Percentiles rank a stretch among this genome's conserved stretches.
phyloP scores from a whole-genome alignment of 805 yeast species.

The Ogataea wickerhamii region DNA sequence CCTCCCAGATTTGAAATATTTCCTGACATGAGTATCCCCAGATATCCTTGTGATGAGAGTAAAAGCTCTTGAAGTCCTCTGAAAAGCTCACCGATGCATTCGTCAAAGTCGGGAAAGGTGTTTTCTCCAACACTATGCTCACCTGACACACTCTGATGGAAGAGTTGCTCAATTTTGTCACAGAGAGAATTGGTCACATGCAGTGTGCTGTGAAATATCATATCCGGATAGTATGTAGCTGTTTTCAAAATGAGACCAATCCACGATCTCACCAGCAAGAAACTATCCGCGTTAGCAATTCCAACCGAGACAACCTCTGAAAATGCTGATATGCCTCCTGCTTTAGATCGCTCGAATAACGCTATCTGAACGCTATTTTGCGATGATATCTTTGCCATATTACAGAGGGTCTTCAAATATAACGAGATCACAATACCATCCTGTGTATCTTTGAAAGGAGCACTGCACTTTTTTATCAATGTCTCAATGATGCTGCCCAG shows the following conservation, averaged over 20 bases:
- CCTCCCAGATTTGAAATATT: conserved; percentile 13
- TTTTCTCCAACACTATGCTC: conserved; percentile 11
- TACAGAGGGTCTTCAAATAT: conserved; percentile 22
- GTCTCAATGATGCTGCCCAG: conserved; percentile 35
- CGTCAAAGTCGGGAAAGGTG: conserved; percentile 25
- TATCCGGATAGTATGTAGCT: conserved; percentile 25
- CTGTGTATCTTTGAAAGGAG: conserved; percentile 7
- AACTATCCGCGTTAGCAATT: conserved; percentile 17
- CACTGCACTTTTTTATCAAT: conserved; percentile 15
- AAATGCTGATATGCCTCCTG: conserved; percentile 15
- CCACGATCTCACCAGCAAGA: conserved; percentile 29
- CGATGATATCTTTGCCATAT: conserved; percentile 25
- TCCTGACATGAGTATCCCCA: conserved; percentile 26
- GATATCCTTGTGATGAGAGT: conserved; percentile 52
- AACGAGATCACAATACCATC: conserved; percentile 17
- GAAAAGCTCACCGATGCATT: conserved; percentile 43
- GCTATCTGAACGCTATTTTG: conserved; percentile 13
- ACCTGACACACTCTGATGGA: conserved; percentile 9
- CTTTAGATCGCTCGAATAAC: conserved; percentile 17
- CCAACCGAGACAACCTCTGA: conserved; percentile 27
- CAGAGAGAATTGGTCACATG: conserved; percentile 28
- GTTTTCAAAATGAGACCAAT: conserved; percentile 21
- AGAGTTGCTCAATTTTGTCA: conserved; percentile 24
- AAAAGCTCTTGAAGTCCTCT: conserved; percentile 67
- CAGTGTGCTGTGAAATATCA: conserved; percentile 22